Base-by-base conservation (phyloP, 371 early-diverging fungal genomes). In the Gilbertella persicaria region DNA sequence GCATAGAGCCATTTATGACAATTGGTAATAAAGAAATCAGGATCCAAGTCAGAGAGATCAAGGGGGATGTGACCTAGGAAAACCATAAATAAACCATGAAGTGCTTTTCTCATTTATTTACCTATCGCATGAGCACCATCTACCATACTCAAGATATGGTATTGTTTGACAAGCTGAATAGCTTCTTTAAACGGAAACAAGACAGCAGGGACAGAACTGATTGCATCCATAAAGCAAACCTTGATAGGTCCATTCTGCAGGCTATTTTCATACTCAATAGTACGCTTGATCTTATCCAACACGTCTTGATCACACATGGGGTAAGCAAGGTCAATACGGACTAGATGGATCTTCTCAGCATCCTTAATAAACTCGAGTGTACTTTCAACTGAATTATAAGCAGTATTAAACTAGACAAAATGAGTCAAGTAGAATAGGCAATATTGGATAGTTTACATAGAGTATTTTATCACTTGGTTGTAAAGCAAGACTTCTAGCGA, bases 1-100 rank as follows among this genome's bases (percentile, higher is more conserved):
- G 76, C 67, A 53, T 67, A 87, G n/a, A 86, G 59, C 91, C 91
- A 91, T 69, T 90, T 90, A 63, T 91, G 91, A 30, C 76, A 71
- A 52, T 87, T 89, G 29, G 85, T 80, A 12, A 83, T 78, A 45
- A 85, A 87, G 60, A 82, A 91, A 61, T 91, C 91, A 2, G 88
- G 73, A 52, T 78, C 67, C 9, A 72, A 35, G 16, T 55, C 67
- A 19, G 65, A 60, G 21, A 91, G 45, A 51, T 87, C 56, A 17
- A 91, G 50, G 5, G 79, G 80, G 10, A 89, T 75, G 56, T 89
- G 89, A 10, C 89, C 73, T 66, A 40, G 25, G 10, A 24, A 25
- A 19, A 23, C 5, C 35, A 10, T 45, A 1, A 20, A 8, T 44
- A 21, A 19, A 41, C 47, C 16, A 38, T 35, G 45, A 39, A 36